Percentiles rank a stretch among this genome's conserved stretches.
These are phyloP conservation scores for Coemansia sp. DNA, from an alignment of 192 early-diverging fungal genomes.

Conservation along the genomic window DNA sequence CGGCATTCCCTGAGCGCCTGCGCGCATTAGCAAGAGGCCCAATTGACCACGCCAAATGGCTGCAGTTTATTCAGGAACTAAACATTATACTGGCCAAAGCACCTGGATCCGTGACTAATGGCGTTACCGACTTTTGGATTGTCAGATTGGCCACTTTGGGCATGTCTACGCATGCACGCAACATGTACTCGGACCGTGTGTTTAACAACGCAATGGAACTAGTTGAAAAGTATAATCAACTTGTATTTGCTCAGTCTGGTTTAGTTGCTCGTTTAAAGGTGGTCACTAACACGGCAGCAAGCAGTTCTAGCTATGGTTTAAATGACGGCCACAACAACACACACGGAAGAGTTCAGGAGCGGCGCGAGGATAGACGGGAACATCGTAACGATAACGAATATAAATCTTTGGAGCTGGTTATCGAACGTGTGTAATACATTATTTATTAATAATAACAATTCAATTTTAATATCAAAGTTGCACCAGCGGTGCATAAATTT, in stretches of 20 bases:
- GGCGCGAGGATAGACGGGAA: too few species aligned
- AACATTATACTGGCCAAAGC: neutral
- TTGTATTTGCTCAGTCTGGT: too few species aligned
- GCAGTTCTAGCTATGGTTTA: too few species aligned
- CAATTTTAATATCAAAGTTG: conserved; percentile 62
- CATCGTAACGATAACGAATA: too few species aligned
- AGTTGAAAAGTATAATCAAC: neutral
- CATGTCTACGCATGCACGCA: neutral
- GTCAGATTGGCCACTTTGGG: neutral
- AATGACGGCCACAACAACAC: too few species aligned
- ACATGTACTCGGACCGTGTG: neutral
- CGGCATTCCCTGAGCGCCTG: neutral
- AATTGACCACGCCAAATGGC: neutral
- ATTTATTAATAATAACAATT: conserved; percentile 22
- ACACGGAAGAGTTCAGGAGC: too few species aligned
- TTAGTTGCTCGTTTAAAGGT: too few species aligned
- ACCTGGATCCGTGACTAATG: neutral
- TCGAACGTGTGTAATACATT: neutral
- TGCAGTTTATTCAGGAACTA: neutral
- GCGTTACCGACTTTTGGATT: neutral
- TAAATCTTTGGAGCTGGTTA: too few species aligned
- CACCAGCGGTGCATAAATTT: conserved; percentile 60
- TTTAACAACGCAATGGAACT: neutral
- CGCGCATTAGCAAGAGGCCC: neutral
- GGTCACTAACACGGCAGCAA: too few species aligned